A percentile compares a stretch with the other conserved stretches of the same genome.
Conservation (phyloP, 306 rosid species). For the Lathyrus oleraceus region DNA sequence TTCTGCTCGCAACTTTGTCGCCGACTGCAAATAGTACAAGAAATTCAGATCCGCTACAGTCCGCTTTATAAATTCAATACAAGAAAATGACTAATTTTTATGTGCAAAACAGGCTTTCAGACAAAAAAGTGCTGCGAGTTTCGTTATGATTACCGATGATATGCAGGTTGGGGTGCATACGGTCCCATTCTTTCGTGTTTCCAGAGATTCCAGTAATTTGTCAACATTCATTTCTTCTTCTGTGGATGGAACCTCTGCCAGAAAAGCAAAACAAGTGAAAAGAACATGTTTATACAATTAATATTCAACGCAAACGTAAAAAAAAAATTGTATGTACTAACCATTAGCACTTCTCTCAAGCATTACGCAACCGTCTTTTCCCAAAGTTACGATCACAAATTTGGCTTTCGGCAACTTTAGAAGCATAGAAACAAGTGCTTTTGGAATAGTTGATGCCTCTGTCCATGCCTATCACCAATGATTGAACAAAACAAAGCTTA, state of each 20-base stretch:
- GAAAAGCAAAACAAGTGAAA: conserved; percentile 36
- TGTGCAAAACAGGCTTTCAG: not conserved
- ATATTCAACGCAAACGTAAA: conserved; percentile 8
- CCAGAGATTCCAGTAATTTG: conserved; percentile 51
- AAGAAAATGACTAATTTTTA: not conserved
- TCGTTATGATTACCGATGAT: conserved; percentile 58
- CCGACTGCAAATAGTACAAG: conserved; percentile 47
- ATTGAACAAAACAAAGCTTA: not conserved
- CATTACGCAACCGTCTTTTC: conserved; percentile 91
- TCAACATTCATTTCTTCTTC: conserved; percentile 75
- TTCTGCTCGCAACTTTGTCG: conserved; percentile 57
- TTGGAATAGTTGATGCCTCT: conserved; percentile 66
- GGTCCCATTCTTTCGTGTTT: conserved; percentile 50
- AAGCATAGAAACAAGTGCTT: conserved; percentile 78
- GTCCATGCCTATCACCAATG: conserved; percentile 70
- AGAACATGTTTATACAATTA: conserved; percentile 36
- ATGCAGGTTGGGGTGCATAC: conserved; percentile 48
- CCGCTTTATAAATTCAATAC: not conserved
- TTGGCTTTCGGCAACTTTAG: conserved; percentile 72
- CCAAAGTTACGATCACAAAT: conserved; percentile 85
- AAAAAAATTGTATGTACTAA: conserved; percentile 15
- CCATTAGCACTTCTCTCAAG: conserved; percentile 72
- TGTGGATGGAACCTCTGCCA: conserved; percentile 51
- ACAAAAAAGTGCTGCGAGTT: not conserved
- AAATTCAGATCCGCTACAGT: not conserved